phyloP scores from a whole-genome alignment of 371 early-diverging fungal species.

The Rhizopus delemar region DNA sequence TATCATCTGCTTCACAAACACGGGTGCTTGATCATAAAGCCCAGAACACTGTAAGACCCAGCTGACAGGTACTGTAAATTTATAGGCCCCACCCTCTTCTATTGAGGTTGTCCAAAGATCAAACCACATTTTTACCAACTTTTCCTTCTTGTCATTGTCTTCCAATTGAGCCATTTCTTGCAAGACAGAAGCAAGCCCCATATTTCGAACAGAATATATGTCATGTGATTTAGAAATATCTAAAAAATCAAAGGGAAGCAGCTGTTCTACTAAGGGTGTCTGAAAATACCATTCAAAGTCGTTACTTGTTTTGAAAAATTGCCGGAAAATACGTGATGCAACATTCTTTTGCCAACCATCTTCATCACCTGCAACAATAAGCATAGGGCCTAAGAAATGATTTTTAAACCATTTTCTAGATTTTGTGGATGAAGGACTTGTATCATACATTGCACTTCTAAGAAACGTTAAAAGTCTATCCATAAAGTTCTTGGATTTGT shows the following conservation, averaged over 20 bases:
- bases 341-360: slow-evolving; percentile 16
- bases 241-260: slow-evolving; percentile 13
- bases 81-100: neutral
- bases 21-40: slow-evolving; percentile 46
- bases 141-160: slow-evolving; percentile 23
- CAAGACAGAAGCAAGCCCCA: slow-evolving; percentile 34
- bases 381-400: slow-evolving; percentile 32
- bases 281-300: slow-evolving; percentile 46
- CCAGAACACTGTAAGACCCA: slow-evolving; percentile 42
- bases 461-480: slow-evolving; percentile 26
- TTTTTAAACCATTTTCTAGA: slow-evolving; percentile 39
- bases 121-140: slow-evolving; percentile 31
- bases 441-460: slow-evolving; percentile 19
- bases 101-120: slow-evolving; percentile 24
- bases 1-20: slow-evolving; percentile 39
- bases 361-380: slow-evolving; percentile 24
- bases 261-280: slow-evolving; percentile 19
- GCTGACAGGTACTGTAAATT: slow-evolving; percentile 33
- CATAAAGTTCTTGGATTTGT: slow-evolving; percentile 28
- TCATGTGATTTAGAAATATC: slow-evolving; percentile 28
- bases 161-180: slow-evolving; percentile 36
- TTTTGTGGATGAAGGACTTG: slow-evolving; percentile 3
- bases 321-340: slow-evolving; percentile 31
- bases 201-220: slow-evolving; percentile 27
- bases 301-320: slow-evolving; percentile 29